Evolutionary conservation across 352 stramenopile species (phyloP).

Genomic region (Peronospora tabacina): DNA sequence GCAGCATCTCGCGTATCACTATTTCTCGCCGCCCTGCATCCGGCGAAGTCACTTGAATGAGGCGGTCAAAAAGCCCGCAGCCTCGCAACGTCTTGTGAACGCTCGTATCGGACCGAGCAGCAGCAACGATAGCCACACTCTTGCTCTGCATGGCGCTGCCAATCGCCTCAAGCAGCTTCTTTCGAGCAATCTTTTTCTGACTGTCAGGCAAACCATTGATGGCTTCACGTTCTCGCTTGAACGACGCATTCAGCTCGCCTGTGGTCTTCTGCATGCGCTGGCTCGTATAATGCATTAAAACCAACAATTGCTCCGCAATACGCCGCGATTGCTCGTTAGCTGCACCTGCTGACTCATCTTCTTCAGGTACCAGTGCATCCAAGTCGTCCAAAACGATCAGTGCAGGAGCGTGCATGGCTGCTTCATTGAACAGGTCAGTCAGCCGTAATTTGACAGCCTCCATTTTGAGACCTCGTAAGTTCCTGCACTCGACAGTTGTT

Average conservation of each 20-base stretch:
- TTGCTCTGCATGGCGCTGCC: constrained; percentile 56
- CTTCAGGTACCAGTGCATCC: constrained; percentile 70
- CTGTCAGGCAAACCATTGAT: constrained; percentile 20
- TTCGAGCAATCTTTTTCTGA: constrained; percentile 16
- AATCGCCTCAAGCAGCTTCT: constrained; percentile 39
- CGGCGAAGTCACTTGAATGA: constrained; percentile 47
- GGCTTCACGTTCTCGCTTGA: constrained; percentile 32
- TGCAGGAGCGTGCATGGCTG: constrained; percentile 37
- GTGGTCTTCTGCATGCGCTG: constrained; percentile 57
- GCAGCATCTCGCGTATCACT: constrained; percentile 54
- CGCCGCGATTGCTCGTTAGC: constrained; percentile 82
- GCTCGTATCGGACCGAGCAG: constrained; percentile 47
- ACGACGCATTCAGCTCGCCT: constrained; percentile 46
- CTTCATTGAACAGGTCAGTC: constrained; percentile 48
- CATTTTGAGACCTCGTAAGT: constrained; percentile 83
- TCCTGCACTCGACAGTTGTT: constrained; percentile 54
- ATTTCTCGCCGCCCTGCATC: constrained; percentile 57
- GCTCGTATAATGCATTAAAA: constrained; percentile 42
- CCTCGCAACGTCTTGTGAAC: constrained; percentile 58
- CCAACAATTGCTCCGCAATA: constrained; percentile 71
- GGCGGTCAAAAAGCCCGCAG: constrained; percentile 62
- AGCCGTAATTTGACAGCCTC: constrained; percentile 67
- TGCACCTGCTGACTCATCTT: constrained; percentile 60
- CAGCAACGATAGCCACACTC: constrained; percentile 56
- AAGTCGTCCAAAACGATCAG: constrained; percentile 80